Base-by-base conservation (phyloP, 1,284 basidiomycete genomes). In the Heterobasidion occidentale region DNA sequence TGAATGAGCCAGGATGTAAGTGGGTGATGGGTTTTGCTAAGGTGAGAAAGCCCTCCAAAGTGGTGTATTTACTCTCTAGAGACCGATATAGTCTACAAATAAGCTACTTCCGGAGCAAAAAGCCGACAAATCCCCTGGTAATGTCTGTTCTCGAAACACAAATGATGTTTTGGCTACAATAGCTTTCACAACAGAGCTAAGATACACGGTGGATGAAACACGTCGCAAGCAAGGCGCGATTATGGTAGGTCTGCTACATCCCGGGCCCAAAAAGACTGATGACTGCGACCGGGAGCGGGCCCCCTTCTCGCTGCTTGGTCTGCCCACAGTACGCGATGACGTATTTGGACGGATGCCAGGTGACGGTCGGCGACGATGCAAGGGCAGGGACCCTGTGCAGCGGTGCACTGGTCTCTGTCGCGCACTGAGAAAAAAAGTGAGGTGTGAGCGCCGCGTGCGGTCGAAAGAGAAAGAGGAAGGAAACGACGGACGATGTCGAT, bases 331-430 rank as follows among this genome's bases (percentile, higher is more conserved):
- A 90, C 2, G 88, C 88, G 56, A 90, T 79, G 7, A 84, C 78
- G 62, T 88, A 83, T 68, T 83, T 86, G 8, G 83, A 87, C 3
- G 88, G 88, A 67, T 90, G 88, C 88, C 88, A 91, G 1, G 80
- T 72, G 2, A 91, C 88, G 0, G 85, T 83, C 6, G 81, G 80
- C 14, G 86, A 80, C 0, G 85, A 74, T 2, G 81, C 83, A 7
- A 84, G 70, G 3, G 85, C 77, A 2, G 84, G 78, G 12, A 91
- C 79, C 17, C 88, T 84, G 64, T 89, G 85, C 34, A 89, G 63
- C 2, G 85, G 83, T 36, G 77, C 67, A 12, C 82, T 82, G 0
- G 86, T 90, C 67, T 90, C 89, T 2, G 84, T 86, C 12, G 85
- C 83, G 61, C 84, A 88, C 88, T 90, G 60, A n/a, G 15, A 3